phyloP scores from a whole-genome alignment of 116 monocot genomes.

The Phalaenopsis hybrid region DNA sequence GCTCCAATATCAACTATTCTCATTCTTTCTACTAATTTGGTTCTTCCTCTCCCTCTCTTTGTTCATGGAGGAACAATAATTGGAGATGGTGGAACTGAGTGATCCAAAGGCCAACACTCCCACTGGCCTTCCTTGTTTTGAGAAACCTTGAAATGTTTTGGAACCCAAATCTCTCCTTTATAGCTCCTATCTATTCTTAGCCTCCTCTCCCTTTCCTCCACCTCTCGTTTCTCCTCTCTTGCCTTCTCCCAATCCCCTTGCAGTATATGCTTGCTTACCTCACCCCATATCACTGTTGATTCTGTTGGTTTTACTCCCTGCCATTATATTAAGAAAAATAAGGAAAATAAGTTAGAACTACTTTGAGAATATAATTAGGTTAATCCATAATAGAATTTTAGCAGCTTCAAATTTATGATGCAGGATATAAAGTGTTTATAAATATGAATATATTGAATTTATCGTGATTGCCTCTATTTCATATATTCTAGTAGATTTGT shows the following conservation, averaged over 20 bases:
- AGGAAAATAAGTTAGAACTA: background rate
- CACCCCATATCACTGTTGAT: slow-evolving; percentile 63
- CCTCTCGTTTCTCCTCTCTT: slow-evolving; percentile 37
- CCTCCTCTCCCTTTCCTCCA: slow-evolving; percentile 68
- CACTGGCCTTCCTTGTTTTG: slow-evolving; percentile 57
- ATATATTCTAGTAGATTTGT: background rate
- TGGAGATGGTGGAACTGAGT: slow-evolving; percentile 57
- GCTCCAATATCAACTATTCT: background rate
- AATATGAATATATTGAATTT: no score
- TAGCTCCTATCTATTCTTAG: slow-evolving; percentile 41
- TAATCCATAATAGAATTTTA: no score
- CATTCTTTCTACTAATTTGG: background rate
- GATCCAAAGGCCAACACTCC: slow-evolving; percentile 65
- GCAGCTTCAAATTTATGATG: no score
- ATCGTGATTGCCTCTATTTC: background rate
- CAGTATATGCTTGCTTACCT: slow-evolving; percentile 60
- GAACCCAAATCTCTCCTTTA: slow-evolving; percentile 48
- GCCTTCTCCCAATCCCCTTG: slow-evolving; percentile 77
- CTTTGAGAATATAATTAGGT: background rate
- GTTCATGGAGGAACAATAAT: slow-evolving; percentile 22
- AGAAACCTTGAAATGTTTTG: slow-evolving; percentile 56
- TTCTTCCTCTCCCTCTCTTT: background rate
- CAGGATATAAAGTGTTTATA: no score
- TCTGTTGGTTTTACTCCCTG: slow-evolving; percentile 58
- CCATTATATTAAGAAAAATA: background rate